Evolutionary conservation across 495 filamentous ascomycete species (phyloP).

Genomic region (Pseudoneurospora amorphoporcata): DNA sequence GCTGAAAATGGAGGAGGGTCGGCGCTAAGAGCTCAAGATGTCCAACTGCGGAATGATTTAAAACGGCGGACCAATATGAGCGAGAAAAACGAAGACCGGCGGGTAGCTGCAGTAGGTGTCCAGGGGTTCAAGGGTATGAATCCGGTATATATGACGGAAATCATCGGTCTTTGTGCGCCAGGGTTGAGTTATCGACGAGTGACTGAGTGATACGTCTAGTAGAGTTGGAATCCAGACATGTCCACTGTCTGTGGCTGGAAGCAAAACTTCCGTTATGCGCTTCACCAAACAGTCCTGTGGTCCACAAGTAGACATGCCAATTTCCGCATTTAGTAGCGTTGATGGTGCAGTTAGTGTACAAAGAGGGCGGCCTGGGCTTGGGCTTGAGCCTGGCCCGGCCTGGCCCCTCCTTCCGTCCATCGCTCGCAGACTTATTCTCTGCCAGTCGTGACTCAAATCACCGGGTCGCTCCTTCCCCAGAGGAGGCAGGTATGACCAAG

Average conservation of each 20-base stretch:
- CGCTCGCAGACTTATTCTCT: neutral
- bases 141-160: neutral
- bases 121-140: neutral
- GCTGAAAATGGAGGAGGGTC: neutral
- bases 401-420: too few relatives aligned
- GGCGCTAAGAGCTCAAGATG: neutral
- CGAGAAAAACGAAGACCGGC: neutral
- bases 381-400: neutral
- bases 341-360: neutral
- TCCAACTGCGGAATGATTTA: neutral
- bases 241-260: neutral
- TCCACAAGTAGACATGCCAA: neutral
- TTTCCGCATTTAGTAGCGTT: neutral
- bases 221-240: neutral
- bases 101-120: neutral
- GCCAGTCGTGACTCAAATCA: neutral
- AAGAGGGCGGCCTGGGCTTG: neutral
- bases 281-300: neutral
- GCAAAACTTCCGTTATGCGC: neutral
- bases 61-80: neutral
- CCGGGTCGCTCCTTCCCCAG: neutral
- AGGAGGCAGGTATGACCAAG: neutral
- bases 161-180: neutral
- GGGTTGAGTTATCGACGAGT: too few relatives aligned
- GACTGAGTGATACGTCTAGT: neutral